phyloP scores from a whole-genome alignment of 768 basidiomycete species.

The Suillus clintonianus region DNA sequence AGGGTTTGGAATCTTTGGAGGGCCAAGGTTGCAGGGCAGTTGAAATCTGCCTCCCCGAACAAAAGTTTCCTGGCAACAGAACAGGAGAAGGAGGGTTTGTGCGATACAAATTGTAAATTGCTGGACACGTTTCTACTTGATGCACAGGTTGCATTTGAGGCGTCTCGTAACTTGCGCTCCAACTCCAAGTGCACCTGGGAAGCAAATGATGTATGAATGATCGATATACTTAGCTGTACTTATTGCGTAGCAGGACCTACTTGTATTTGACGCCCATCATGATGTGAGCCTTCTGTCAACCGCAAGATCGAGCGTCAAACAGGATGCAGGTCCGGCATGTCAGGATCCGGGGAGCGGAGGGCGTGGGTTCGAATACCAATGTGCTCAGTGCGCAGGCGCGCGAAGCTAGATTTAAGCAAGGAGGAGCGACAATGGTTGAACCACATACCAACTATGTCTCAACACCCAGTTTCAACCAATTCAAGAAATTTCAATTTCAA shows the following conservation, averaged over 20 bases:
- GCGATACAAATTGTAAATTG: conserved; percentile 9
- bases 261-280: not conserved
- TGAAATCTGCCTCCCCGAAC: conserved; percentile 6
- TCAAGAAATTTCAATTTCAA: conserved; percentile 2
- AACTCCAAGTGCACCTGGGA: not conserved
- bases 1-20: conserved; percentile 27
- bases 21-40: conserved; percentile 19
- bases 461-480: not conserved
- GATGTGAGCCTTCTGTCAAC: too few relatives aligned
- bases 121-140: conserved; percentile 16
- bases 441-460: not conserved
- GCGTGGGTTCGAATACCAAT: not conserved
- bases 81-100: conserved; percentile 11
- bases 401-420: not conserved
- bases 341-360: not conserved
- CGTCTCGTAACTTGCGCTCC: not conserved
- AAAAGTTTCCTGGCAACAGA: conserved; percentile 5
- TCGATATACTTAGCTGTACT: not conserved
- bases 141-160: conserved; percentile 16
- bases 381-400: not conserved
- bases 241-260: not conserved
- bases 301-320: not conserved
- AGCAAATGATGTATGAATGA: not conserved
- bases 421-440: not conserved
- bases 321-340: not conserved